These are phyloP conservation scores for Ricinus communis DNA, from an alignment of 345 rosid genomes.

Conservation along the genomic window DNA sequence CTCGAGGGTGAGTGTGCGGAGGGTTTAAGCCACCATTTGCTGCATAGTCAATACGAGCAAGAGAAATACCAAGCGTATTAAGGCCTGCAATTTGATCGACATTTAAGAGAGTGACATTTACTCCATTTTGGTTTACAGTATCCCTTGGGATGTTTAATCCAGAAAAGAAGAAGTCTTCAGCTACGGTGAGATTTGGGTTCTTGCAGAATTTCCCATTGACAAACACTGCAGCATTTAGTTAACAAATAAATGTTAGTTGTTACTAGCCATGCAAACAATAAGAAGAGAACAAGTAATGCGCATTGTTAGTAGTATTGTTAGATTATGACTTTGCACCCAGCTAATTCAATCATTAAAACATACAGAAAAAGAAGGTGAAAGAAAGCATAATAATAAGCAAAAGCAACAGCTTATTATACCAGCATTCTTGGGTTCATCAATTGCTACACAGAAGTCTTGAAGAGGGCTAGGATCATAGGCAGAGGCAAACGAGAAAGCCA, in stretches of 20 bases:
- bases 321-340: too few relatives aligned
- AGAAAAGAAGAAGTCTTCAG: slow-evolving; percentile 13
- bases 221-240: slow-evolving; percentile 16
- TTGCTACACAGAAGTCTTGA: slow-evolving; percentile 20
- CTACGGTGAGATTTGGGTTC: not conserved
- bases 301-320: not conserved
- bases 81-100: slow-evolving; percentile 18
- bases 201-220: slow-evolving; percentile 26
- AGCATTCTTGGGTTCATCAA: slow-evolving; percentile 8
- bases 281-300: not conserved
- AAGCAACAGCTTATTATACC: slow-evolving; percentile 5
- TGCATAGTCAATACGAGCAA: slow-evolving; percentile 8
- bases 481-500: slow-evolving; percentile 1
- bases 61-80: slow-evolving; percentile 17
- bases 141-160: slow-evolving; percentile 15
- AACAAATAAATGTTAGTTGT: not conserved
- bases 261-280: not conserved
- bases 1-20: slow-evolving; percentile 9
- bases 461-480: slow-evolving; percentile 25
- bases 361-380: too few relatives aligned
- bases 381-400: too few relatives aligned
- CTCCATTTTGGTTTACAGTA: not conserved
- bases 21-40: slow-evolving; percentile 7
- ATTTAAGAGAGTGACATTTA: slow-evolving; percentile 2
- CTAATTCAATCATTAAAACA: too few relatives aligned